Evolutionary conservation across 2,329 filamentous ascomycete species (phyloP).

Genomic region (Cladorrhinum sp.): DNA sequence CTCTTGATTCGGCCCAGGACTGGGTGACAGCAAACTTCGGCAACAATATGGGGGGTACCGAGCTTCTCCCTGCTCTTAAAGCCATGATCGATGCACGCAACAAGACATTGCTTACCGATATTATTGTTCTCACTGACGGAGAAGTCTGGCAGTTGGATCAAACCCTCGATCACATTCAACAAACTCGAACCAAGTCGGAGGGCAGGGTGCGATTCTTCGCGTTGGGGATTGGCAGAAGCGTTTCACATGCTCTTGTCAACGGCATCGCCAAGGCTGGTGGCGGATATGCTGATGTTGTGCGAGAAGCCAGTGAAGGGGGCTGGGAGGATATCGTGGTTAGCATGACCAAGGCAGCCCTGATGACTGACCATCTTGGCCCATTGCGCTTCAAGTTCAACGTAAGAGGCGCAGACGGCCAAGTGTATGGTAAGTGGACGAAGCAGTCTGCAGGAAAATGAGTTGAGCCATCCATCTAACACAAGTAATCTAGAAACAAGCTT

Average conservation of each 20-base stretch:
- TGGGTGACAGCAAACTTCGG: slow-evolving; percentile 34
- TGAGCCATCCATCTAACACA: background rate
- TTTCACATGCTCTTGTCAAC: slow-evolving; percentile 56
- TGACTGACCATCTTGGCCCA: slow-evolving; percentile 17
- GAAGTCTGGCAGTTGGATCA: slow-evolving; percentile 48
- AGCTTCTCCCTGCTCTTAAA: slow-evolving; percentile 47
- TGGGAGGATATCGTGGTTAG: slow-evolving; percentile 23
- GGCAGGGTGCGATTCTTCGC: slow-evolving; percentile 53
- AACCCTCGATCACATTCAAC: slow-evolving; percentile 48
- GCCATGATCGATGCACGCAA: slow-evolving; percentile 38
- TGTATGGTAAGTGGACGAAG: background rate
- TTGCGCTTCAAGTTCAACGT: slow-evolving; percentile 10
- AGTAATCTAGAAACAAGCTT: slow-evolving; percentile 4
- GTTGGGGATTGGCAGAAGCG: slow-evolving; percentile 52
- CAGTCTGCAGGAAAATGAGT: no score
- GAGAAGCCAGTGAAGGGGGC: slow-evolving; percentile 4
- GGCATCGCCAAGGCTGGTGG: slow-evolving; percentile 57
- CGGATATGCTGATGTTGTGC: slow-evolving; percentile 45
- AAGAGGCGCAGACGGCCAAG: background rate
- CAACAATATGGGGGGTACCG: slow-evolving; percentile 52
- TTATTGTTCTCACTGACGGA: slow-evolving; percentile 57
- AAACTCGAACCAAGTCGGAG: slow-evolving; percentile 38
- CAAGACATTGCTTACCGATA: slow-evolving; percentile 45
- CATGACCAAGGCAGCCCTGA: slow-evolving; percentile 20
- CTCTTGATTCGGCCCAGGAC: slow-evolving; percentile 39